Evolutionary conservation across 495 filamentous ascomycete species (phyloP).

Genomic region (Bacidia rubella): DNA sequence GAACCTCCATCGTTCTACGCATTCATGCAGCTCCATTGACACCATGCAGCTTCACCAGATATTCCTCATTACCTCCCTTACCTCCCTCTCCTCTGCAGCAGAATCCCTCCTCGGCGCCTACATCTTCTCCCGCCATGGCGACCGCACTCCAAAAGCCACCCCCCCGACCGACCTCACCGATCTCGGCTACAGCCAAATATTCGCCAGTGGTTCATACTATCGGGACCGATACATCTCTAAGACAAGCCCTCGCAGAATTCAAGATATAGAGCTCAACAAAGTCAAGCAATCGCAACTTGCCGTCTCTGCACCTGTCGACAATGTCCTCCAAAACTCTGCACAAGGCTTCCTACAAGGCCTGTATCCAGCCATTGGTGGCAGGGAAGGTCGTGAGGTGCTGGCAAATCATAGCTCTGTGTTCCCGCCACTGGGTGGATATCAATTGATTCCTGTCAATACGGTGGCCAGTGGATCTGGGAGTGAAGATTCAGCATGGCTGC

Average conservation of each 20-base stretch:
- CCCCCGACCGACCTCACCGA: conserved; percentile 42
- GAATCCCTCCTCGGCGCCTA: conserved; percentile 50
- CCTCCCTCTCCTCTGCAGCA: conserved; percentile 31
- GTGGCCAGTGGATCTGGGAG: conserved; percentile 32
- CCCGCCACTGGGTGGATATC: conserved; percentile 46
- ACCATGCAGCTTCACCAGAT: conserved; percentile 20
- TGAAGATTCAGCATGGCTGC: conserved; percentile 45
- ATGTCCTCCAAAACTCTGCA: conserved; percentile 47
- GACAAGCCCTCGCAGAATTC: conserved; percentile 36
- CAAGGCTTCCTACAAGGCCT: conserved; percentile 48
- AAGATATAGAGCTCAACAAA: conserved; percentile 40
- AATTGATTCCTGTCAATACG: conserved; percentile 40
- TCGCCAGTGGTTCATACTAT: conserved; percentile 46
- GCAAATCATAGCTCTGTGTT: conserved; percentile 38
- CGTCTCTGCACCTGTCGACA: conserved; percentile 42
- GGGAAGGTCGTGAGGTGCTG: conserved; percentile 25
- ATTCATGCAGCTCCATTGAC: too few species aligned
- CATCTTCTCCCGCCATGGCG: conserved; percentile 53
- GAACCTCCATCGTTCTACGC: too few species aligned
- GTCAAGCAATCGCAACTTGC: conserved; percentile 46
- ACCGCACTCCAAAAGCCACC: conserved; percentile 43
- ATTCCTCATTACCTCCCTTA: conserved; percentile 21
- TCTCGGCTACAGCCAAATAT: conserved; percentile 49
- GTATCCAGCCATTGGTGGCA: conserved; percentile 42
- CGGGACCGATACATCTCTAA: conserved; percentile 45